These are phyloP conservation scores for Penicillium diatomitis DNA, from an alignment of 495 filamentous ascomycete species.

Conservation along the genomic window DNA sequence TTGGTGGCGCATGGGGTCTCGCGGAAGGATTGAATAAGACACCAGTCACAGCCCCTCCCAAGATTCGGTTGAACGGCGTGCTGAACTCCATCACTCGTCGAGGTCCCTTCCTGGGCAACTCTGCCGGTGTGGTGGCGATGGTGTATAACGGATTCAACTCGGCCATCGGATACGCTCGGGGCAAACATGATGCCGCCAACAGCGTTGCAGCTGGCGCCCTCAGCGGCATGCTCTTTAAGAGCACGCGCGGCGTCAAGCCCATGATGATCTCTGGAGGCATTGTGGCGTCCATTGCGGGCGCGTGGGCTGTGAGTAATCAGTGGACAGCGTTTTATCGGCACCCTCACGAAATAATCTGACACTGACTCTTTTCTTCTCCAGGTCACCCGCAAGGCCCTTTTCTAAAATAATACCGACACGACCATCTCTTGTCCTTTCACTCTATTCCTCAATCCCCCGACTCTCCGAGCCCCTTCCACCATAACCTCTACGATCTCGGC, in stretches of 20 bases:
- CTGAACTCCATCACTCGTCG: constrained; percentile 86
- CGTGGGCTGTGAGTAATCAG: constrained; percentile 67
- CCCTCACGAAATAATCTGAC: too few relatives aligned
- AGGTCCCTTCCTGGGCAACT: constrained; percentile 95
- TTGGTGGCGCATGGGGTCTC: constrained; percentile 87
- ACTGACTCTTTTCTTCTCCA: constrained; percentile 11
- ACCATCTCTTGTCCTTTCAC: constrained; percentile 11
- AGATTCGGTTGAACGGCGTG: constrained; percentile 84
- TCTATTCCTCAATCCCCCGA: constrained; percentile 14
- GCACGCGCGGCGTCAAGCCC: constrained; percentile 75
- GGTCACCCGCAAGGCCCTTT: constrained; percentile 49
- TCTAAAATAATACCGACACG: constrained; percentile 28
- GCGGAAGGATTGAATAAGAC: constrained; percentile 76
- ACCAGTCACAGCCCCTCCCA: constrained; percentile 64
- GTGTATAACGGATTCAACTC: constrained; percentile 93
- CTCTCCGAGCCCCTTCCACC: constrained; percentile 22
- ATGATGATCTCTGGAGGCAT: constrained; percentile 90
- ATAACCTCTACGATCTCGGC: constrained; percentile 22
- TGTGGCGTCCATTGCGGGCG: constrained; percentile 73
- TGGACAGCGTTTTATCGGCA: too few relatives aligned
- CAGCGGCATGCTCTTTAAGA: constrained; percentile 93
- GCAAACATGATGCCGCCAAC: constrained; percentile 87
- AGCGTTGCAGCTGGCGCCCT: constrained; percentile 74
- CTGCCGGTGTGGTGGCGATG: constrained; percentile 87
- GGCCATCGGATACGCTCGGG: constrained; percentile 72